Conservation (phyloP, 208 protist genomes). For the Leishmania braziliensis region DNA sequence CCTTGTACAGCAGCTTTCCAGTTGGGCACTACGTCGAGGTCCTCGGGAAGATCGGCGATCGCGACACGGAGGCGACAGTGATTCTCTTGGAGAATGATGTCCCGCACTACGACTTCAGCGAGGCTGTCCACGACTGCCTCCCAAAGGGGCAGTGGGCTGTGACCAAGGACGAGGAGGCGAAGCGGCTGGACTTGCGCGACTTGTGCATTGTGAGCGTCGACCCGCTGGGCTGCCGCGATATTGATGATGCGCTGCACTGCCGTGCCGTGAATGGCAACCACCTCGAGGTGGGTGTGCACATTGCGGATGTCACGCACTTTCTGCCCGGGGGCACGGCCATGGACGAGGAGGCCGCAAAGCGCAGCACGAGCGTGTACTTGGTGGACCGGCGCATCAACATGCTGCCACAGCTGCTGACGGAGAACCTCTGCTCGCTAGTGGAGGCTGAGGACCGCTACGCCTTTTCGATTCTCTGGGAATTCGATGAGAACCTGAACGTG, state of each 20-base stretch:
- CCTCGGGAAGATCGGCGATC: slow-evolving; percentile 93
- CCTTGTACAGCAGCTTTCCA: slow-evolving; percentile 88
- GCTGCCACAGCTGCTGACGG: slow-evolving; percentile 95
- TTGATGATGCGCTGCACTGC: slow-evolving; percentile 90
- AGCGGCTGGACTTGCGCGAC: slow-evolving; percentile 88
- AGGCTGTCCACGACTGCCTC: slow-evolving; percentile 90
- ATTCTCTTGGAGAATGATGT: slow-evolving; percentile 95
- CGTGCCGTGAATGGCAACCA: slow-evolving; percentile 80
- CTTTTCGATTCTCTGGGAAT: slow-evolving; percentile 95
- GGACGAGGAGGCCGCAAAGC: slow-evolving; percentile 94
- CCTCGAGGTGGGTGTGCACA: slow-evolving; percentile 97
- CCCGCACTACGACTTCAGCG: slow-evolving; percentile 91
- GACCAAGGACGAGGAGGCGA: slow-evolving; percentile 60
- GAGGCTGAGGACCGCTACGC: slow-evolving; percentile 91
- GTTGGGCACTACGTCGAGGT: slow-evolving; percentile 93
- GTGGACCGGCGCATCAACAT: slow-evolving; percentile 97
- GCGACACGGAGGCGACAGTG: slow-evolving; percentile 94
- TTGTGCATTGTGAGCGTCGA: slow-evolving; percentile 93
- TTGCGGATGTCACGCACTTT: slow-evolving; percentile 98
- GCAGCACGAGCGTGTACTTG: slow-evolving; percentile 96
- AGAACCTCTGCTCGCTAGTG: slow-evolving; percentile 96
- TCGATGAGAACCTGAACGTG: slow-evolving; percentile 84
- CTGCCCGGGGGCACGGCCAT: slow-evolving; percentile 90
- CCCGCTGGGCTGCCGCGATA: slow-evolving; percentile 94
- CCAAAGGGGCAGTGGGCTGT: slow-evolving; percentile 89